Evolutionary conservation across 2,329 filamentous ascomycete species (phyloP).

Genomic region (Trichoderma koningiopsis): DNA sequence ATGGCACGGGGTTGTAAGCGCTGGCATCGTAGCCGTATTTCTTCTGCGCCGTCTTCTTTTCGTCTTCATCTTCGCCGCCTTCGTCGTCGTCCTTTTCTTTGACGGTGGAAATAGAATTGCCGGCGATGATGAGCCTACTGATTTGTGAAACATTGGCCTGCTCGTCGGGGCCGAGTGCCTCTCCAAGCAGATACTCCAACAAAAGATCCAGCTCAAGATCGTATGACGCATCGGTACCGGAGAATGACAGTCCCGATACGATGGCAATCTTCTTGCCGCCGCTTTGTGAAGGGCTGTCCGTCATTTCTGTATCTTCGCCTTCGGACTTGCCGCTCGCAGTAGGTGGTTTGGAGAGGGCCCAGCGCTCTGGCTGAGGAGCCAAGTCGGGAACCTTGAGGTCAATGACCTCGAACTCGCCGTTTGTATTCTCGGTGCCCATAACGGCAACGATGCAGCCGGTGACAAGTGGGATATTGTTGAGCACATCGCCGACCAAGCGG

Average conservation of each 20-base stretch:
- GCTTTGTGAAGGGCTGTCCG: neutral
- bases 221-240: conserved; percentile 70
- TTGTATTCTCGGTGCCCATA: conserved; percentile 87
- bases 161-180: conserved; percentile 63
- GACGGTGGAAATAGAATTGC: conserved; percentile 76
- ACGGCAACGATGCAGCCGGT: conserved; percentile 95
- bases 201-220: conserved; percentile 76
- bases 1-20: conserved; percentile 83
- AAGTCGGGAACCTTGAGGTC: conserved; percentile 89
- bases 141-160: conserved; percentile 68
- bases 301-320: conserved; percentile 60
- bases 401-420: conserved; percentile 90
- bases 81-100: conserved; percentile 40
- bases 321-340: conserved; percentile 38
- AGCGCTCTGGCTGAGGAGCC: conserved; percentile 77
- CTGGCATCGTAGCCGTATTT: conserved; percentile 95
- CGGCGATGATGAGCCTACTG: conserved; percentile 84
- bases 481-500: conserved; percentile 69
- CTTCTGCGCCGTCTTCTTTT: conserved; percentile 59
- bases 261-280: conserved; percentile 70
- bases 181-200: conserved; percentile 84
- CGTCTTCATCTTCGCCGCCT: conserved; percentile 29
- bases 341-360: conserved; percentile 64
- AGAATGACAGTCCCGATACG: conserved; percentile 85
- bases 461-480: conserved; percentile 73